Base-by-base conservation (phyloP, 371 early-diverging fungal genomes). In the Mycotypha africana region DNA sequence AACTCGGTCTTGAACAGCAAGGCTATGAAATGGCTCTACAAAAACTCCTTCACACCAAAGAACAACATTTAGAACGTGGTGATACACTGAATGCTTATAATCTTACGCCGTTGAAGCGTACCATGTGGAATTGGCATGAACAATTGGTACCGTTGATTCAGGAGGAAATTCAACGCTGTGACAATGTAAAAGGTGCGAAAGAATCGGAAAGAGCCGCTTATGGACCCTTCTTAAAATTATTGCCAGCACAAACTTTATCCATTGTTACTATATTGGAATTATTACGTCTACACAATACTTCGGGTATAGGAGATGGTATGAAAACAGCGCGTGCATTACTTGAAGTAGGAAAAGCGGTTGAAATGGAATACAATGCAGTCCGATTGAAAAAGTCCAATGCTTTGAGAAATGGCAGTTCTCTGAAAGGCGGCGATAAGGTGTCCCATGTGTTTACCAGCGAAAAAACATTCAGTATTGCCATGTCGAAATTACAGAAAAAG, bases 181-280 rank as follows among this genome's bases (percentile, higher is more conserved):
- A 74, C 8, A n/a, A n/a, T n/a, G n/a, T n/a, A n/a, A n/a, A n/a
- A n/a, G n/a, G n/a, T n/a, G 52, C 51, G 16, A 45, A 51, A 56
- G 58, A 58, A 20, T 24, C 17, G 16, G 74, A 74, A 23, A 78
- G 81, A 26, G 51, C 57, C 32, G 42, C 56, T 0, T 86, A 86
- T 52, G 85, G 85, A 21, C 86, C 86, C 11, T 89, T 91, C 52
- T 65, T 95, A 34, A 70, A 71, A 40, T 61, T 87, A 34, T 56
- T 94, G 5, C 76, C 79, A 11, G 71, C 91, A 12, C 86, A 88
- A 32, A 87, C 88, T 49, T 60, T 93, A 30, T 79, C 93, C 0
- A 73, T 85, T n/a, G 88, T 94, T 41, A 85, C 90, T 24, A 91
- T 97, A 45, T 60, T 89, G 24, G 91, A 90, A 53, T 53, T 91